Evolutionary conservation across 169 alveolate species (phyloP), one percentile per base, ranked within the genome.

Genomic region (Plasmodium reichenowi): DNA sequence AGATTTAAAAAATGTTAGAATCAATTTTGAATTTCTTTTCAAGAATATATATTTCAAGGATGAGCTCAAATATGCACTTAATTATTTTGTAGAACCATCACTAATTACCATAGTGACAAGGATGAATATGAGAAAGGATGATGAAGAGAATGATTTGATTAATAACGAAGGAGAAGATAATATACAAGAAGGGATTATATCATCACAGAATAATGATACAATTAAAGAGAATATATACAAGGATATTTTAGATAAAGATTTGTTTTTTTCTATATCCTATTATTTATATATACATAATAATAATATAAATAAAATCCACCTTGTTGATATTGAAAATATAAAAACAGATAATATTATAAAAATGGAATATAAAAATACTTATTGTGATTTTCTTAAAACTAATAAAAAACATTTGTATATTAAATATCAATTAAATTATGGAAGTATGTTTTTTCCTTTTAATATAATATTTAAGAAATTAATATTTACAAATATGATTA

Each of bases 201-300:
- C 2, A 48, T n/a, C 10, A 32, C 45, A 32, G 6, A 24, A 56
- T 66, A 54, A 13, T 52, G 24, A 66, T 38, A 56, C 26, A 0
- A 5, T 56, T 56, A 76, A 76, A 20, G 63, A 52, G 12, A 48
- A 64, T 29, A 29, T 24, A 17, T 26, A 29, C 12, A 66, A 29
- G 7, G 6, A 63, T 32, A 12, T 29, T 52, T 4, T 32, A 32
- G 45, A 32, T 32, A 32, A 32, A 4, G 45, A 32, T 32, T 32
- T 32, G 45, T 32, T 32, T 32, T 32, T 32, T 32, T 32, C 0
- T 6, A 12, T 54, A 24, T 60, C 54, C 5, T 80, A 80, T 50
- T 80, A 80, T 50, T 26, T 80, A 67, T 80, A 80, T 60, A 43
- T 80, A 80, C 52, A 80, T 59, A 80, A 67, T 54, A 80, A 80